Conservation (phyloP, 176 grass and related monocot species). For the Chloris gayana region DNA sequence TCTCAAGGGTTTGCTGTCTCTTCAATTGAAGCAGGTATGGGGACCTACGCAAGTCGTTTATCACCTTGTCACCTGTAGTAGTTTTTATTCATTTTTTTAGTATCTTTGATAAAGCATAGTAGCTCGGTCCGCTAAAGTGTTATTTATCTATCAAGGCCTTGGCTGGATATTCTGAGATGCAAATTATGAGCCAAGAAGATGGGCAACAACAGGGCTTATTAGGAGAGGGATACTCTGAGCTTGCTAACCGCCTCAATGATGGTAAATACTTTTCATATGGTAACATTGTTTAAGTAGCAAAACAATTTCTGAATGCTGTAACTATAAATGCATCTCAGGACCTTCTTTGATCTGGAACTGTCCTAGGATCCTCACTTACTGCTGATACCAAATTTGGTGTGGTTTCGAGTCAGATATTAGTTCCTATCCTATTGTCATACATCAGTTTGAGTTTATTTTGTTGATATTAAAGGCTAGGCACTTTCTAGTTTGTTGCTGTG, state of each 20-base stretch:
- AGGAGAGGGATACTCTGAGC: conserved; percentile 66
- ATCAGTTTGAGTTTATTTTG: not conserved
- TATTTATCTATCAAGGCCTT: conserved; percentile 62
- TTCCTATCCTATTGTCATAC: not conserved
- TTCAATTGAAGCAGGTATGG: conserved; percentile 94
- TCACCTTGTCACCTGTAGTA: conserved; percentile 28
- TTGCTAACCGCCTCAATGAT: conserved; percentile 75
- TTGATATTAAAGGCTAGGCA: not conserved
- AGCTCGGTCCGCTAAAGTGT: conserved; percentile 27
- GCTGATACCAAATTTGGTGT: not conserved
- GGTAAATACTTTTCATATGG: conserved; percentile 52
- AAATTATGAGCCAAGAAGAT: conserved; percentile 34
- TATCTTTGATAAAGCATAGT: conserved; percentile 1
- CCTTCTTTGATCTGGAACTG: conserved; percentile 13
- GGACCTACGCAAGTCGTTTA: conserved; percentile 61
- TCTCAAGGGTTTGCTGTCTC: conserved; percentile 76
- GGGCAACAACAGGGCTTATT: conserved; percentile 52
- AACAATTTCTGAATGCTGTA: not conserved
- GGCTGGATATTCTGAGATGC: conserved; percentile 73
- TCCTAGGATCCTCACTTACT: conserved; percentile 1
- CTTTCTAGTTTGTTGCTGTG: not conserved
- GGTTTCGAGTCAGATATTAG: conserved; percentile 19
- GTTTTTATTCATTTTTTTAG: not conserved
- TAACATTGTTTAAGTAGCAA: conserved; percentile 18
- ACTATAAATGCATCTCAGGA: not conserved